A percentile compares a stretch with the other conserved stretches of the same genome.
phyloP scores from a whole-genome alignment of 805 yeast species.

The Hanseniaspora hatyaiensis region DNA sequence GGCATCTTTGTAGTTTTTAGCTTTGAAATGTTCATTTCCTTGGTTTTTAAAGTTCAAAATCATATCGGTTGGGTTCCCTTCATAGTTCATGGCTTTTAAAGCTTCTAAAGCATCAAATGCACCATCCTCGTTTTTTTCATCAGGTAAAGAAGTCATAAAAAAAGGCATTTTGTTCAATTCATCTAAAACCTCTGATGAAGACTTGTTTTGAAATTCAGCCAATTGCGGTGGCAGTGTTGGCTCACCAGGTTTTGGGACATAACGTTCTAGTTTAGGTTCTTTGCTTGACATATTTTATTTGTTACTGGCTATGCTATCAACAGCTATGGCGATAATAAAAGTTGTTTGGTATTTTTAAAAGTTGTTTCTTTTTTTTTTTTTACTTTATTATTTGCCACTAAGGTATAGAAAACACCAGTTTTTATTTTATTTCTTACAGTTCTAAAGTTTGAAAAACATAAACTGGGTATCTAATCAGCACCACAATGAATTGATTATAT shows the following conservation, averaged over 20 bases:
- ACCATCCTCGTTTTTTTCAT: slow-evolving; percentile 59
- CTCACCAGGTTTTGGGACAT: slow-evolving; percentile 43
- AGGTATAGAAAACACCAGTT: too few species aligned
- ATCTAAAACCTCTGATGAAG: slow-evolving; percentile 61
- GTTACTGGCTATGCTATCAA: too few species aligned
- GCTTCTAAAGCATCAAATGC: slow-evolving; percentile 74
- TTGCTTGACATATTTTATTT: too few species aligned
- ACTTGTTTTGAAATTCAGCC: slow-evolving; percentile 46
- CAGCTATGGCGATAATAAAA: too few species aligned
- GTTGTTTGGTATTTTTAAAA: background rate
- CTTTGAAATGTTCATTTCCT: slow-evolving; percentile 77
- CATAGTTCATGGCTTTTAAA: slow-evolving; percentile 78
- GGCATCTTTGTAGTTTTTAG: slow-evolving; percentile 64
- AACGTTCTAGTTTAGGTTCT: slow-evolving; percentile 25
- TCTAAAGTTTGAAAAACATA: too few species aligned
- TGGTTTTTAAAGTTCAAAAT: slow-evolving; percentile 83
- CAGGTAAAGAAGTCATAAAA: slow-evolving; percentile 82
- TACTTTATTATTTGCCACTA: too few species aligned
- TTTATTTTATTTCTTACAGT: too few species aligned
- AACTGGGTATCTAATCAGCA: too few species aligned
- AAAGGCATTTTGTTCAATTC: slow-evolving; percentile 81
- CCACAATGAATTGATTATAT: too few species aligned
- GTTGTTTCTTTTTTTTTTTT: too few species aligned
- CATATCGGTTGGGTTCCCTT: slow-evolving; percentile 87
- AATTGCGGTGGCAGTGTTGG: slow-evolving; percentile 77